A percentile compares a stretch with the other conserved stretches of the same genome.
These are phyloP conservation scores for Talaromyces sp. DNA, from an alignment of 2,329 filamentous ascomycete species.

Conservation along the genomic window DNA sequence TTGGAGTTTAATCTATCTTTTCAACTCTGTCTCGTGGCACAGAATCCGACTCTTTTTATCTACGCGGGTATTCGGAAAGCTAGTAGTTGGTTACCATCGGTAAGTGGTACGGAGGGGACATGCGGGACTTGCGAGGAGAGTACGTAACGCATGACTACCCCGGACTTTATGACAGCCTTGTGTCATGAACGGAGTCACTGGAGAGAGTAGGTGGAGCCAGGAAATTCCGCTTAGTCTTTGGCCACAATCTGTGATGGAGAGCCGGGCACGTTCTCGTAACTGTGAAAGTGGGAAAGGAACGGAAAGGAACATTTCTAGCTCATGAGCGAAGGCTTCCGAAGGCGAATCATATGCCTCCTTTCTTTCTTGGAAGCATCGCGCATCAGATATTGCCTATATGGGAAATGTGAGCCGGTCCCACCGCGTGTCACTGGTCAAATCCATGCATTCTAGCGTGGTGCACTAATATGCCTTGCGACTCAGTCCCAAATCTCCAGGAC, in stretches of 20 bases:
- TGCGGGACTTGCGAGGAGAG: background rate
- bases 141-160: background rate
- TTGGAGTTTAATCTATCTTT: background rate
- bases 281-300: background rate
- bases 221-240: background rate
- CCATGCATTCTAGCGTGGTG: background rate
- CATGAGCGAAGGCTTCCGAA: background rate
- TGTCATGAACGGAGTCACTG: too few relatives aligned
- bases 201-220: background rate
- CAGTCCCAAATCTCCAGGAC: background rate
- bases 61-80: slow-evolving; percentile 2
- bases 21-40: background rate
- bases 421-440: background rate
- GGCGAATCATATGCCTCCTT: background rate
- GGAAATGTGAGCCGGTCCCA: background rate
- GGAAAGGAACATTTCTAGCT: background rate
- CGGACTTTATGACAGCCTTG: background rate
- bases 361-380: background rate
- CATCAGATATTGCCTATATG: background rate
- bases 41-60: background rate
- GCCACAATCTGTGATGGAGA: background rate
- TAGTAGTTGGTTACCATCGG: background rate
- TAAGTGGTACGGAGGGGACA: background rate
- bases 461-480: background rate
- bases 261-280: background rate